Percentiles rank a stretch among this genome's conserved stretches.
These are phyloP conservation scores for Candida qinlingensis DNA, from an alignment of 805 yeast genomes.

Conservation along the genomic window DNA sequence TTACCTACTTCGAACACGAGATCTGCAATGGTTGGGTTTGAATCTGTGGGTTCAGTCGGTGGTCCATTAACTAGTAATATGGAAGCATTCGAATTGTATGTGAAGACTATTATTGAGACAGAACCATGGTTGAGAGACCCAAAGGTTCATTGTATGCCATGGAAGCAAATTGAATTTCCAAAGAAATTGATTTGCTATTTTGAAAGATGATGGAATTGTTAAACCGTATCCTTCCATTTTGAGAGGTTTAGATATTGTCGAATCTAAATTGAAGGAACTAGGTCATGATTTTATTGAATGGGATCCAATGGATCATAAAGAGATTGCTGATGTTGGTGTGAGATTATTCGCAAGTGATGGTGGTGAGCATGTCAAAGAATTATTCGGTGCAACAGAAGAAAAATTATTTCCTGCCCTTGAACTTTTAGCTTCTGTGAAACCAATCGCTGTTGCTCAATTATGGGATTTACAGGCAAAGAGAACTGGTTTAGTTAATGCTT, in stretches of 20 bases:
- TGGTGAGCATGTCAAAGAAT: constrained; percentile 32
- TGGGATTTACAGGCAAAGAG: constrained; percentile 41
- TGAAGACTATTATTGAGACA: constrained; percentile 25
- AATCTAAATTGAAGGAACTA: constrained; percentile 29
- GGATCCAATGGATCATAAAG: constrained; percentile 35
- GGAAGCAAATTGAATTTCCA: constrained; percentile 32
- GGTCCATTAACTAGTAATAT: constrained; percentile 43
- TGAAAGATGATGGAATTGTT: constrained; percentile 38
- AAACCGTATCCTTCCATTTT: constrained; percentile 45
- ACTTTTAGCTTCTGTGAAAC: constrained; percentile 31
- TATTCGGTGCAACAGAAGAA: constrained; percentile 36
- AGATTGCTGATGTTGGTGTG: constrained; percentile 30
- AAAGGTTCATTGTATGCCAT: constrained; percentile 35
- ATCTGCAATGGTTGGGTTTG: constrained; percentile 18
- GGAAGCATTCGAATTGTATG: constrained; percentile 31
- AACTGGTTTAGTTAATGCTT: constrained; percentile 33
- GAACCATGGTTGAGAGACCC: constrained; percentile 42
- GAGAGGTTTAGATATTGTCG: constrained; percentile 37
- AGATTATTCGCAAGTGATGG: constrained; percentile 35
- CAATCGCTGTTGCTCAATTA: constrained; percentile 32
- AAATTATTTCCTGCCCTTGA: constrained; percentile 39
- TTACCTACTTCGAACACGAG: constrained; percentile 28
- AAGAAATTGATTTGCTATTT: constrained; percentile 37
- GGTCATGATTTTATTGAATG: constrained; percentile 51
- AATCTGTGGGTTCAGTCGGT: constrained; percentile 36